Conservation (phyloP, 495 filamentous ascomycete species). For the Acidomyces sp. region DNA sequence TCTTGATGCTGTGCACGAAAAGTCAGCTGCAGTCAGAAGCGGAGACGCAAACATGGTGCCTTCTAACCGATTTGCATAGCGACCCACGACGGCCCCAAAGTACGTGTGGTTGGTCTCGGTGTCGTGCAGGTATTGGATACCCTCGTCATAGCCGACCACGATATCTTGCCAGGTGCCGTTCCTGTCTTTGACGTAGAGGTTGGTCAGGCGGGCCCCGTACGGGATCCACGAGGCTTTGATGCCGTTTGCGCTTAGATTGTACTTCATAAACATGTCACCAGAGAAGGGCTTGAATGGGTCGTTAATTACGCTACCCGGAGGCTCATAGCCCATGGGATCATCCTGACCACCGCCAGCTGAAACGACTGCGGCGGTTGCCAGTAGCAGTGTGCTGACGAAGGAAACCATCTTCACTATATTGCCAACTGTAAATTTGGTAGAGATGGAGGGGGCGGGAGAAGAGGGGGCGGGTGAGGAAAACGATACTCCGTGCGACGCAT, state of each 20-base stretch:
- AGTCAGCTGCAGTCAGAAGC: not conserved
- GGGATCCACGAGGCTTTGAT: constrained; percentile 60
- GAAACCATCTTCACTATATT: constrained; percentile 6
- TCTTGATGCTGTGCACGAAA: constrained; percentile 49
- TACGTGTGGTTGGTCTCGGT: constrained; percentile 46
- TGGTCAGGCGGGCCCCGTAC: constrained; percentile 62
- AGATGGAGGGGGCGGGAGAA: not conserved
- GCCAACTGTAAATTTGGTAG: not conserved
- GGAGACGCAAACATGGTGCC: not conserved
- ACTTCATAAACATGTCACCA: constrained; percentile 38
- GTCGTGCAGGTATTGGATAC: constrained; percentile 50
- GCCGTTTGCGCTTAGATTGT: constrained; percentile 54
- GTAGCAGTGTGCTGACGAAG: constrained; percentile 5
- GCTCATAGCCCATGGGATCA: not conserved
- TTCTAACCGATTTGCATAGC: constrained; percentile 53
- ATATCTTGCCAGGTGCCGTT: constrained; percentile 50
- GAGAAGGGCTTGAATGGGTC: constrained; percentile 17
- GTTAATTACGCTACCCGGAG: not conserved
- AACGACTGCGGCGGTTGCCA: constrained; percentile 9
- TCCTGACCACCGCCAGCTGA: constrained; percentile 10
- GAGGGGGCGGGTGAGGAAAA: not conserved
- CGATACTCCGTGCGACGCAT: not conserved
- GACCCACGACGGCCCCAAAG: constrained; percentile 60
- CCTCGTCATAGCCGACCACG: constrained; percentile 64
- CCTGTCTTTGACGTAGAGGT: constrained; percentile 56